These are phyloP conservation scores for Cladosporium halotolerans DNA, from an alignment of 2,329 filamentous ascomycete species.

Conservation along the genomic window DNA sequence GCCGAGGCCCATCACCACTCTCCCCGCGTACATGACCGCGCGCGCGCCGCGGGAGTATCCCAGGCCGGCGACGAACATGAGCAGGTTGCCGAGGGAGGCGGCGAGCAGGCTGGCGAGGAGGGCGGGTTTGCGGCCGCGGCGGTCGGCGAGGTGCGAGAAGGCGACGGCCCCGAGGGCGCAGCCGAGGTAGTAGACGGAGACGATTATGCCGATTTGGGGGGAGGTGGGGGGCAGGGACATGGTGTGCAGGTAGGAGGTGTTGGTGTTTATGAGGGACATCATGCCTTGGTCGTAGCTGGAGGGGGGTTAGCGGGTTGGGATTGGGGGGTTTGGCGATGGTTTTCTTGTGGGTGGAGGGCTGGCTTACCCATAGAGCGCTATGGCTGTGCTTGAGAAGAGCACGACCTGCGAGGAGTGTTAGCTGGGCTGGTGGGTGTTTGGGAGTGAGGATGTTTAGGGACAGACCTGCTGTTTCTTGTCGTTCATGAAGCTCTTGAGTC, in stretches of 20 bases:
- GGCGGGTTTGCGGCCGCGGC: slow-evolving; percentile 47
- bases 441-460: not conserved
- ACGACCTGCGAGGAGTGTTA: slow-evolving; percentile 38
- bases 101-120: slow-evolving; percentile 52
- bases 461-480: slow-evolving; percentile 27
- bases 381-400: slow-evolving; percentile 48
- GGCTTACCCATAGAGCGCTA: slow-evolving; percentile 43
- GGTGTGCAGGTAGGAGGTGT: slow-evolving; percentile 49
- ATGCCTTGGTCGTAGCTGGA: slow-evolving; percentile 34
- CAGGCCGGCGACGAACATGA: slow-evolving; percentile 55
- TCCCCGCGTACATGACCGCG: slow-evolving; percentile 45
- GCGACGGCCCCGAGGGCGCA: slow-evolving; percentile 52
- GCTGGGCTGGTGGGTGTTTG: not conserved
- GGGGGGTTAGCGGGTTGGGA: too few species aligned
- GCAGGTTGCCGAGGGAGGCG: slow-evolving; percentile 50
- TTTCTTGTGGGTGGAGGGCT: too few species aligned
- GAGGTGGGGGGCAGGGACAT: slow-evolving; percentile 50
- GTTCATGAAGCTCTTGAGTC: slow-evolving; percentile 19
- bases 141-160: slow-evolving; percentile 51
- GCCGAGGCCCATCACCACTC: slow-evolving; percentile 51
- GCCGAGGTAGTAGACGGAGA: slow-evolving; percentile 58
- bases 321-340: not conserved
- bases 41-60: slow-evolving; percentile 37
- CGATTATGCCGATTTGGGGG: slow-evolving; percentile 53
- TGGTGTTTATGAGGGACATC: slow-evolving; percentile 52